Evolutionary conservation across 2,329 filamentous ascomycete genomes (phyloP).

Genomic region (Hypoxylon sp.): DNA sequence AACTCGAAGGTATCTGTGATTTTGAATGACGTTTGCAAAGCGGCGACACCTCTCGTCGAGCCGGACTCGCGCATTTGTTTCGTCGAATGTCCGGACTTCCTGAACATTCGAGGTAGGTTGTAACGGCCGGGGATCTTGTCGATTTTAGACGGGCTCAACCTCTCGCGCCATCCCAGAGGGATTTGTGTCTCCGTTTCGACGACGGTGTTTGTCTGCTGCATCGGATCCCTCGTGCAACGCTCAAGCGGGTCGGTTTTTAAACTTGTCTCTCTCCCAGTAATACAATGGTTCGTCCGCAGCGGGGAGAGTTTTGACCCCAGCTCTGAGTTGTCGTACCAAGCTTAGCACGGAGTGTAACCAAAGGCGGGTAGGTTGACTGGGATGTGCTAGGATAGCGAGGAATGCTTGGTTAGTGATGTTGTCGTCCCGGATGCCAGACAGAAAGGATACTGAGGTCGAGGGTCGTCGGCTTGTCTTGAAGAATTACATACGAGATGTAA

Average conservation of each 20-base stretch:
- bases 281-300: slow-evolving; percentile 6
- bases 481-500: slow-evolving; percentile 37
- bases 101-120: slow-evolving; percentile 40
- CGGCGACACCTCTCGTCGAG: slow-evolving; percentile 65
- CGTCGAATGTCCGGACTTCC: slow-evolving; percentile 21
- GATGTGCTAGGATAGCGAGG: neutral
- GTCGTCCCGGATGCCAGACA: slow-evolving; percentile 27
- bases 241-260: slow-evolving; percentile 5
- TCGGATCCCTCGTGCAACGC: slow-evolving; percentile 33
- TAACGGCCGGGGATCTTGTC: slow-evolving; percentile 42
- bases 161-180: slow-evolving; percentile 43
- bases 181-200: slow-evolving; percentile 43
- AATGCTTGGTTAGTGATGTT: slow-evolving; percentile 10
- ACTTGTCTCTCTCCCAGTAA: slow-evolving; percentile 9
- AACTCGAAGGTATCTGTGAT: slow-evolving; percentile 82
- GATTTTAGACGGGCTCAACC: slow-evolving; percentile 43
- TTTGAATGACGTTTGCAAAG: slow-evolving; percentile 85
- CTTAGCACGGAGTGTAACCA: slow-evolving; percentile 13
- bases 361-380: slow-evolving; percentile 17
- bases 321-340: slow-evolving; percentile 2
- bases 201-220: slow-evolving; percentile 43
- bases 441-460: slow-evolving; percentile 23
- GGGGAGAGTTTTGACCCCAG: neutral
- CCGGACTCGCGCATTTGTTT: slow-evolving; percentile 35
- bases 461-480: slow-evolving; percentile 34